Base-by-base conservation (phyloP, 345 rosid genomes). In the Brassica carinata region DNA sequence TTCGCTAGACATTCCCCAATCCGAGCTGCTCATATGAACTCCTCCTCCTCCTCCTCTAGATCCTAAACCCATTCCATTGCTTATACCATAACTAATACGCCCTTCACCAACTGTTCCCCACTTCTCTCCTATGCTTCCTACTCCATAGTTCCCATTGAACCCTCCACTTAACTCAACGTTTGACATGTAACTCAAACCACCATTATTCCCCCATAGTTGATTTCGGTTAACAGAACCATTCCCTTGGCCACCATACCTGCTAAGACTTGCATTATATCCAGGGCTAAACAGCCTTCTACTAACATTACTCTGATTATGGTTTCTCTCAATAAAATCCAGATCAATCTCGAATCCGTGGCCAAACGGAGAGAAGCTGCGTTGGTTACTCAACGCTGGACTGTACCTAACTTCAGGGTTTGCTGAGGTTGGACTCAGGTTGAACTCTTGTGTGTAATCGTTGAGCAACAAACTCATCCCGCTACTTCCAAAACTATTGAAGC, bases 91-190 rank as follows among this genome's bases (percentile, higher is more conserved):
- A 9, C 1, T 10, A 9, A 36, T 4, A 67, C 70, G 70, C 29
- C 15, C 70, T 67, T 67, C 70, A 36, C 70, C 70, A 67, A 67
- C 70, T 67, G 51, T 67, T 67, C 70, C 70, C 70, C 70, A 67
- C 70, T 36, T 67, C 5, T 67, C 70, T 36, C 70, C 70, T 67
- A 17, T 67, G 7, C 53, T 67, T 38, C 70, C 53, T 67, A 67
- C 53, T 9, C 53, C 53, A 36, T 10, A 18, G 70, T 67, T 67
- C 30, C 70, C 51, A 36, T 67, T 36, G 51, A 66, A 66, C 51
- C 70, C 51, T 66, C 70, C 70, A 8, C n/a, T 34, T 34, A 34
- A 8, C 11, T 34, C 69, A 66, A n/a, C 13, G 29, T 66, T 17
- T 17, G 70, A 66, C 40, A 66, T 15, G 53, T 66, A 66, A 9